Conservation (phyloP, 208 protist species). For the Leishmania tropica region DNA sequence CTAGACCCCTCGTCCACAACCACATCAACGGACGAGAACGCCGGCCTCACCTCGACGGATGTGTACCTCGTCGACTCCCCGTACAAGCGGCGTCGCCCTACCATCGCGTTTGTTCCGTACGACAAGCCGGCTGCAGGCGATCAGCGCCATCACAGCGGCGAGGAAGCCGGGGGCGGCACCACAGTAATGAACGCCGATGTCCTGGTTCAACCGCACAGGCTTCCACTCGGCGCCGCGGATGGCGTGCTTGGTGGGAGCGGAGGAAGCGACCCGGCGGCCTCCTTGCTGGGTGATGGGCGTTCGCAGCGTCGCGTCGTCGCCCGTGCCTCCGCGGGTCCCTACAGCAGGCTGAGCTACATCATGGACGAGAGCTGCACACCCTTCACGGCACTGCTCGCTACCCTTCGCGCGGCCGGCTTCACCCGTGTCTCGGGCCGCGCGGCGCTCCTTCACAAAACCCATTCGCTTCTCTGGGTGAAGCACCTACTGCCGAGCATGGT, state of each 20-base stretch:
- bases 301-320: constrained; percentile 3
- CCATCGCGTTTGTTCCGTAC: constrained; percentile 45
- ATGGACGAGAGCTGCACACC: constrained; percentile 46
- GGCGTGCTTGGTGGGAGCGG: constrained; percentile 26
- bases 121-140: constrained; percentile 36
- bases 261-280: background rate
- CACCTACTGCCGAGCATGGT: constrained; percentile 44
- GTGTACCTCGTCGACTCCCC: constrained; percentile 49
- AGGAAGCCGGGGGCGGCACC: background rate
- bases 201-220: constrained; percentile 10
- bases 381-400: constrained; percentile 64
- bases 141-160: background rate
- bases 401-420: constrained; percentile 55
- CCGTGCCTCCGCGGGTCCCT: constrained; percentile 4
- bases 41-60: constrained; percentile 1
- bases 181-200: background rate
- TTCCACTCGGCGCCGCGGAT: background rate
- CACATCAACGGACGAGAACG: constrained; percentile 1
- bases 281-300: background rate
- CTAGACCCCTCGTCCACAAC: background rate
- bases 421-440: constrained; percentile 27
- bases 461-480: constrained; percentile 77
- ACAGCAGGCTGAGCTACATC: constrained; percentile 40
- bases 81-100: constrained; percentile 47
- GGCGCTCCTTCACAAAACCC: constrained; percentile 42